phyloP scores from a whole-genome alignment of 148 eudicot genomes.

The Cornus controversa region DNA sequence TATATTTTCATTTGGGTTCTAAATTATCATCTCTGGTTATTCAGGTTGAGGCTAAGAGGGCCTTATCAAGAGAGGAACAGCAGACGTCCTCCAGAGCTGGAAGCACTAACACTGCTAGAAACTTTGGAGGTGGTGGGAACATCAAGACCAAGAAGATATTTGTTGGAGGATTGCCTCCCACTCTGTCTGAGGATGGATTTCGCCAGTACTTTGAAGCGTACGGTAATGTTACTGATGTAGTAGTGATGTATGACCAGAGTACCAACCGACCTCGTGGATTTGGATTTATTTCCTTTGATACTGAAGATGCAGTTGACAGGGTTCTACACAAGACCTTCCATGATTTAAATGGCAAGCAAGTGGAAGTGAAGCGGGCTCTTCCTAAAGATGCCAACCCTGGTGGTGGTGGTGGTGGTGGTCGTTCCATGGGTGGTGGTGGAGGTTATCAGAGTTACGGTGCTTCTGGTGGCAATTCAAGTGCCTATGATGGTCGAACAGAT shows the following conservation, averaged over 20 bases:
- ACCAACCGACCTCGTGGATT: constrained; percentile 89
- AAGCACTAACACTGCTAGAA: constrained; percentile 45
- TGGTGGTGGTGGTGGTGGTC: constrained; percentile 48
- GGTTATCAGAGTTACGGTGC: constrained; percentile 63
- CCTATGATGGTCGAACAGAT: constrained; percentile 73
- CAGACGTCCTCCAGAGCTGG: constrained; percentile 51
- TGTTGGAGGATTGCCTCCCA: constrained; percentile 86
- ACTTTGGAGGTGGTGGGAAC: constrained; percentile 58
- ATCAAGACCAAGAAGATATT: constrained; percentile 80
- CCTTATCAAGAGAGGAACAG: constrained; percentile 80
- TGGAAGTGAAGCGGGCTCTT: constrained; percentile 85
- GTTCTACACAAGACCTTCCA: constrained; percentile 80
- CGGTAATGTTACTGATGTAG: constrained; percentile 80
- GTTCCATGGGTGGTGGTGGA: constrained; percentile 58
- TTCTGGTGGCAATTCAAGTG: constrained; percentile 58
- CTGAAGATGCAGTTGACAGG: constrained; percentile 88
- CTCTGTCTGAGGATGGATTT: constrained; percentile 67
- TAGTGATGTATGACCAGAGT: constrained; percentile 89
- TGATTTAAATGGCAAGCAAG: constrained; percentile 83
- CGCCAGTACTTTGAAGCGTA: constrained; percentile 77
- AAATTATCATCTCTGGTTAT: constrained; percentile 15
- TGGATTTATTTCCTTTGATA: constrained; percentile 81
- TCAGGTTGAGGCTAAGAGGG: constrained; percentile 85
- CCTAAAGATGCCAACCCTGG: constrained; percentile 89
- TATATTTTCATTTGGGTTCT: background rate